A percentile compares a stretch with the other conserved stretches of the same genome.
These are phyloP conservation scores for Teunomyces panamensis DNA, from an alignment of 805 yeast genomes.

Conservation along the genomic window DNA sequence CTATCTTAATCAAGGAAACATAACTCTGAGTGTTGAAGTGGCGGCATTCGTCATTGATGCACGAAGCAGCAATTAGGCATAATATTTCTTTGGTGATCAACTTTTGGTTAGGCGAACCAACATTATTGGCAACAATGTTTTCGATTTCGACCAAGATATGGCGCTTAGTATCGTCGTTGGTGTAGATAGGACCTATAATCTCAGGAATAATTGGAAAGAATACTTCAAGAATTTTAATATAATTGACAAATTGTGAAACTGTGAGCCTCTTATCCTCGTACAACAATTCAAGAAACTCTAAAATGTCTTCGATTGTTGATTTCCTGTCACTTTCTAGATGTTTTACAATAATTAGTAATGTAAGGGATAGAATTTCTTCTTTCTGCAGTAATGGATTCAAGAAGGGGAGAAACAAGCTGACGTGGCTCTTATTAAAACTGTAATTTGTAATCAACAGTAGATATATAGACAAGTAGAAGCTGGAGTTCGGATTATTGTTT, in stretches of 20 bases:
- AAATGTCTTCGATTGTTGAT: slow-evolving; percentile 15
- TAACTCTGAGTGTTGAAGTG: slow-evolving; percentile 45
- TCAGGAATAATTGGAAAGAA: slow-evolving; percentile 30
- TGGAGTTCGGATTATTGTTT: not conserved
- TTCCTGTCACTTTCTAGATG: slow-evolving; percentile 14
- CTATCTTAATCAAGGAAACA: slow-evolving; percentile 36
- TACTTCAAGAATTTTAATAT: slow-evolving; percentile 17
- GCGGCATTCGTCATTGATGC: slow-evolving; percentile 51
- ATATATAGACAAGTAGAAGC: slow-evolving; percentile 16
- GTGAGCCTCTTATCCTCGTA: slow-evolving; percentile 11
- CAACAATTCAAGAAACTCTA: slow-evolving; percentile 21
- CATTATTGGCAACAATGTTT: not conserved
- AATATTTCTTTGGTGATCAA: slow-evolving; percentile 12
- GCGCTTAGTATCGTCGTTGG: slow-evolving; percentile 15
- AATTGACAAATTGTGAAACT: slow-evolving; percentile 16
- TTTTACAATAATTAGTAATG: slow-evolving; percentile 21
- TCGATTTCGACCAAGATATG: slow-evolving; percentile 10
- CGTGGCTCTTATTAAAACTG: slow-evolving; percentile 17
- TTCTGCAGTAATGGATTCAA: slow-evolving; percentile 12
- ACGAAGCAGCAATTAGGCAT: slow-evolving; percentile 31
- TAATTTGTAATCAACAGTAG: slow-evolving; percentile 19
- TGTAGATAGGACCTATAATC: slow-evolving; percentile 19
- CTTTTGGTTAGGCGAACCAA: slow-evolving; percentile 6
- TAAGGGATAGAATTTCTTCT: slow-evolving; percentile 13
- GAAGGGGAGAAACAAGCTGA: slow-evolving; percentile 16